phyloP scores from a whole-genome alignment of 805 yeast species.

The Ogataea trehalophila region DNA sequence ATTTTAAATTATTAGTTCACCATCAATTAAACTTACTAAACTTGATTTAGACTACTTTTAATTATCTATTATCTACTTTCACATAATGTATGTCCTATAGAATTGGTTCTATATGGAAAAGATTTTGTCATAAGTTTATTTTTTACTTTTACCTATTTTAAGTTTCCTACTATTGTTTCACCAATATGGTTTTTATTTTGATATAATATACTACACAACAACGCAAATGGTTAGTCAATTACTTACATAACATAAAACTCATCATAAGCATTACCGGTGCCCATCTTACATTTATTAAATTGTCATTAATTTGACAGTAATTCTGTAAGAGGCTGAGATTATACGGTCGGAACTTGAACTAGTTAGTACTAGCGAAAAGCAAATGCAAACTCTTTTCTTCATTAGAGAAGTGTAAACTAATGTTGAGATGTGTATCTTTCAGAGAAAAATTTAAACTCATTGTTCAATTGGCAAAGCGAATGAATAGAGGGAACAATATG shows the following conservation, averaged over 20 bases:
- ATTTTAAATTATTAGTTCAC: too few species aligned
- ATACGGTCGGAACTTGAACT: slow-evolving; percentile 41
- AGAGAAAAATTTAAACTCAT: neutral
- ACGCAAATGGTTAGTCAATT: neutral
- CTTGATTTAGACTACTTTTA: too few species aligned
- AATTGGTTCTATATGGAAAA: neutral
- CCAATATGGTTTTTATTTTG: neutral
- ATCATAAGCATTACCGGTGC: slow-evolving; percentile 1
- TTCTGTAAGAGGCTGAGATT: slow-evolving; percentile 31
- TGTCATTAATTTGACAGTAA: neutral
- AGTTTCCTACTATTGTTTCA: neutral
- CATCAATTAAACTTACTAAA: too few species aligned
- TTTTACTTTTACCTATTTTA: neutral
- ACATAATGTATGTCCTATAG: slow-evolving; percentile 2
- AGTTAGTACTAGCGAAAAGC: slow-evolving; percentile 40
- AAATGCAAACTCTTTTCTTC: slow-evolving; percentile 25
- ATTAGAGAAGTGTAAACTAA: neutral
- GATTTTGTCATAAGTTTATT: neutral
- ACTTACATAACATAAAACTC: neutral
- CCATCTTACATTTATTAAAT: neutral
- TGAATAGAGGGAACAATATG: neutral
- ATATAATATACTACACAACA: neutral
- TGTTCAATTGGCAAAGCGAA: neutral
- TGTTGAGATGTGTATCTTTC: neutral
- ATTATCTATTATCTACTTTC: slow-evolving; percentile 6